A percentile compares a stretch with the other conserved stretches of the same genome.
These are phyloP conservation scores for Neoascochyta sp. DNA, from an alignment of 2,329 filamentous ascomycete species.

Conservation along the genomic window DNA sequence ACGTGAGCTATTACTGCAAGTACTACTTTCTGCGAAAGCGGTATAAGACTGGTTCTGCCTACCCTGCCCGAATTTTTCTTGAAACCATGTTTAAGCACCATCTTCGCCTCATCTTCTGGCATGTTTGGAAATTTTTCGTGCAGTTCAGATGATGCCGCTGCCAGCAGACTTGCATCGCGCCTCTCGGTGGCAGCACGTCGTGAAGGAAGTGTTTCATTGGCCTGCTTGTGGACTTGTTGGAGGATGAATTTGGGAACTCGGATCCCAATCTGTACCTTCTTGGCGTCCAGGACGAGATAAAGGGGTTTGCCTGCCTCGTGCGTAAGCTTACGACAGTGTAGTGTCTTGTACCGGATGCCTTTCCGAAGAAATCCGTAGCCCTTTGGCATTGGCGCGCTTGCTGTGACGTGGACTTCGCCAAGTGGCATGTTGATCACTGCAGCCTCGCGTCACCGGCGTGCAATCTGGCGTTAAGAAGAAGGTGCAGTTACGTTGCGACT, in stretches of 20 bases:
- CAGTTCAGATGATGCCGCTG: slow-evolving; percentile 32
- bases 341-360: slow-evolving; percentile 33
- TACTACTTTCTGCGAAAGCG: slow-evolving; percentile 40
- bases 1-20: slow-evolving; percentile 51
- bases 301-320: slow-evolving; percentile 24
- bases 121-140: slow-evolving; percentile 41
- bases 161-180: slow-evolving; percentile 21
- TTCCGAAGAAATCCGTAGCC: slow-evolving; percentile 36
- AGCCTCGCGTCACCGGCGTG: no score
- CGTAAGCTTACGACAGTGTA: slow-evolving; percentile 32
- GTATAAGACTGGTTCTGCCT: slow-evolving; percentile 44
- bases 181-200: slow-evolving; percentile 41
- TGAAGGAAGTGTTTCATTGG: slow-evolving; percentile 39
- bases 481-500: neutral
- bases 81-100: slow-evolving; percentile 43
- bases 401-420: slow-evolving; percentile 20
- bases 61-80: slow-evolving; percentile 49
- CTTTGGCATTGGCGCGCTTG: slow-evolving; percentile 20
- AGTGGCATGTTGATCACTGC: slow-evolving; percentile 8
- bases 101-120: slow-evolving; percentile 34
- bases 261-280: slow-evolving; percentile 39
- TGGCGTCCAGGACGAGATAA: slow-evolving; percentile 25
- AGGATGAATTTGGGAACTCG: slow-evolving; percentile 43
- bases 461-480: no score
- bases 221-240: slow-evolving; percentile 36